Evolutionary conservation across 352 stramenopile genomes (phyloP), one percentile per base, ranked within the genome.

Genomic region (Thalassiosira ordinaria): DNA sequence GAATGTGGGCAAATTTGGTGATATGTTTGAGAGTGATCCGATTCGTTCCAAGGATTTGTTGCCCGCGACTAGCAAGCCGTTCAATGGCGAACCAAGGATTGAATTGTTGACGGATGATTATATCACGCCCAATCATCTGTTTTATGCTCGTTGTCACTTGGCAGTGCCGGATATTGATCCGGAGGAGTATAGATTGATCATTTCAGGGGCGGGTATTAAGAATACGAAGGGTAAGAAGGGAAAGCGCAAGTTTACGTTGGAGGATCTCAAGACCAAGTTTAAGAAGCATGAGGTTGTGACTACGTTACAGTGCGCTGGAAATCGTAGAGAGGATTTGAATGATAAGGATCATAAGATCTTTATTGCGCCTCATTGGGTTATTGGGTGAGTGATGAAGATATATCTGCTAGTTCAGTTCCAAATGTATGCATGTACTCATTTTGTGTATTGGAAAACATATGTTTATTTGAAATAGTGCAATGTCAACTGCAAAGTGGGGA

Each of bases 141-240:
- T 98, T 86, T 99, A 98, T 80, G 97, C 98, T 72, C 90, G 97
- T 2, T 97, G 99, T 90, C 97, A 99, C 85, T 91, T 99, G 73
- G 97, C 97, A 1, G 97, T 99, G 1, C 97, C 97, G 22, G 78
- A 97, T 7, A 85, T 92, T n/a, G 89, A 97, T 67, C 82, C 97
- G 2, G 91, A 98, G 31, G 80, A 93, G 29, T 87, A 95, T 78
- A 74, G 91, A 35, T 93, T 97, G 52, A 91, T 96, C 22, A 78
- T 94, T 41, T 29, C 16, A 37, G 73, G 14, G 46, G 11, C 13
- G 35, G 41, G 2, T 13, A 60, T 60, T n/a, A 44, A 64, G 16
- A 16, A 64, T 26, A 24, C 24, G 29, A 49, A 47, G 11, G 20
- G 61, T 49, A 24, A 61, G 3, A 97, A 73, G 92, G 90, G 7